These are phyloP conservation scores for Pseudozyma hubeiensis DNA, from an alignment of 1,284 basidiomycete species.

Conservation along the genomic window DNA sequence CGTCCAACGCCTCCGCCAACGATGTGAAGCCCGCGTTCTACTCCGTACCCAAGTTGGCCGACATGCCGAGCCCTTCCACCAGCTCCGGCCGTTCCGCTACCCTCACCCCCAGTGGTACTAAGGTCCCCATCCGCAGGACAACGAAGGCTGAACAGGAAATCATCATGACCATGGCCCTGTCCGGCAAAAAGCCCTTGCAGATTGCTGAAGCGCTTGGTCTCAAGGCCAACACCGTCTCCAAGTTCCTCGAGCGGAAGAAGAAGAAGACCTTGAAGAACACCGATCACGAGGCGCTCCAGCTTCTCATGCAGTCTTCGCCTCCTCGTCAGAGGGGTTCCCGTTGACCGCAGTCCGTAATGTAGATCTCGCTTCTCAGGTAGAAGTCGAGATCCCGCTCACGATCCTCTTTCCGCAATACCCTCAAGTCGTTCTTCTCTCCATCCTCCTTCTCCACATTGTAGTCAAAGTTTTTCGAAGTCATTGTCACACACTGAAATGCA, in stretches of 20 bases:
- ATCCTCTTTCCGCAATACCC: too few species aligned
- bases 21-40: too few species aligned
- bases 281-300: neutral
- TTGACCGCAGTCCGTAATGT: neutral
- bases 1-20: too few species aligned
- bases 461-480: neutral
- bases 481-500: slow-evolving; percentile 6
- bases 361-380: too few species aligned
- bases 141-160: slow-evolving; percentile 10
- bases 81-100: too few species aligned
- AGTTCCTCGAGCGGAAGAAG: slow-evolving; percentile 7
- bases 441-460: neutral
- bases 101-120: neutral
- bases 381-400: too few species aligned
- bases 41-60: too few species aligned
- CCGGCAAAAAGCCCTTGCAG: slow-evolving; percentile 1
- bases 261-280: slow-evolving; percentile 1
- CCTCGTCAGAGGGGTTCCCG: neutral
- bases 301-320: neutral
- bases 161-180: slow-evolving; percentile 8
- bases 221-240: slow-evolving; percentile 7
- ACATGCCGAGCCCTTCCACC: too few species aligned
- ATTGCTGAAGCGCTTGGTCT: slow-evolving; percentile 15
- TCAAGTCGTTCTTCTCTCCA: too few species aligned
- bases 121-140: neutral